Conservation (phyloP, 768 basidiomycete species). For the Suillus sp. region DNA sequence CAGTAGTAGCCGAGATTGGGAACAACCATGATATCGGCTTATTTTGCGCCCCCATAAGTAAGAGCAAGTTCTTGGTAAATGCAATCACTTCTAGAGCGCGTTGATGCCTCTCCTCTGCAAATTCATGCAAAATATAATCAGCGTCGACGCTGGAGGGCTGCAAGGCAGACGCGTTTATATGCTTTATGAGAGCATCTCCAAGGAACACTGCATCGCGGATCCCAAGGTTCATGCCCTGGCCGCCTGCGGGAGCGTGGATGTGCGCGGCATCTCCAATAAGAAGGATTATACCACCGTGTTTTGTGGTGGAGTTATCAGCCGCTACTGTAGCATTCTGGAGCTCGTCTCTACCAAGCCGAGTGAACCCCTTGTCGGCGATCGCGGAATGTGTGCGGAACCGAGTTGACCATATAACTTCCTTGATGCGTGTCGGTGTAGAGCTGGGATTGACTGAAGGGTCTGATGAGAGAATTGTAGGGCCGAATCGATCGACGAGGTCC, state of each 20-base stretch:
- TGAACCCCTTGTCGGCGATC: conserved; percentile 42
- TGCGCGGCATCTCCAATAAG: conserved; percentile 52
- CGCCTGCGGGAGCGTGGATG: conserved; percentile 53
- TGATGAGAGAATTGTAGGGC: conserved; percentile 37
- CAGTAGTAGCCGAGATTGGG: conserved; percentile 6
- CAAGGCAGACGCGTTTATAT: conserved; percentile 21
- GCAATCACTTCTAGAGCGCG: conserved; percentile 41
- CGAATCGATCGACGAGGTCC: conserved; percentile 42
- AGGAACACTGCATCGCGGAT: conserved; percentile 50
- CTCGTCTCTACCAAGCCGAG: conserved; percentile 26
- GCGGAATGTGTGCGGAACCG: conserved; percentile 49
- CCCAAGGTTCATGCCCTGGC: conserved; percentile 58
- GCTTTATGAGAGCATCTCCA: conserved; percentile 38
- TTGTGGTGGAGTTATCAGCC: not conserved
- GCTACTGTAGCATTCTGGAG: not conserved
- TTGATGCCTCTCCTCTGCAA: conserved; percentile 34
- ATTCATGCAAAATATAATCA: conserved; percentile 25
- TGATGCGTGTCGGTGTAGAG: conserved; percentile 34
- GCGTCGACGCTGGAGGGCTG: conserved; percentile 16
- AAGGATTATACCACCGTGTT: conserved; percentile 23
- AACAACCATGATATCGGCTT: conserved; percentile 6
- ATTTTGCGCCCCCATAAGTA: conserved; percentile 14
- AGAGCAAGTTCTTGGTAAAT: conserved; percentile 38
- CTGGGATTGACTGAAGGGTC: conserved; percentile 37
- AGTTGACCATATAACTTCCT: conserved; percentile 45